Evolutionary conservation across 2,329 filamentous ascomycete species (phyloP).

Genomic region (Cryphonectria parasitica): DNA sequence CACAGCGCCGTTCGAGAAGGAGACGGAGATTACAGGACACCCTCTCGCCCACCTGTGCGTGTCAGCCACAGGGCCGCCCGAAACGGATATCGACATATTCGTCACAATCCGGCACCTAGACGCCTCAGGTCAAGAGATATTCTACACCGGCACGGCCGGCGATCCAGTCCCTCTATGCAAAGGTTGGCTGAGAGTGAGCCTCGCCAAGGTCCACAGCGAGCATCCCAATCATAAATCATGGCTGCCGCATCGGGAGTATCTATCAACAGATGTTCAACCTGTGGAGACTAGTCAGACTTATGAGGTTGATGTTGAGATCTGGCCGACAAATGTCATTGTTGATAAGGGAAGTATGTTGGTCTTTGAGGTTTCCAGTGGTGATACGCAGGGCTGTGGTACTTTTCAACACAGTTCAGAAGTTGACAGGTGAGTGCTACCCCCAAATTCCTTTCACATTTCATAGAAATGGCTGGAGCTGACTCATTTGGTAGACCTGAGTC

Average conservation of each 20-base stretch:
- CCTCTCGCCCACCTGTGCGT: conserved; percentile 67
- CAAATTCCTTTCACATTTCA: background rate
- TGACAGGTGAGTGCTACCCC: conserved; percentile 45
- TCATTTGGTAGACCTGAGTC: conserved; percentile 33
- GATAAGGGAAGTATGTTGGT: conserved; percentile 54
- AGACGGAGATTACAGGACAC: conserved; percentile 73
- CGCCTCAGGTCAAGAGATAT: conserved; percentile 58
- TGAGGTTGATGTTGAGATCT: conserved; percentile 64
- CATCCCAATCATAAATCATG: conserved; percentile 57
- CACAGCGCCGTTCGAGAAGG: conserved; percentile 59
- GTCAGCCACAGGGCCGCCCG: conserved; percentile 61
- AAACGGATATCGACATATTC: conserved; percentile 65
- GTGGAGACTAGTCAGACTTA: conserved; percentile 62
- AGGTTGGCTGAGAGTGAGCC: conserved; percentile 64
- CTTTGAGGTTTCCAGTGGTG: conserved; percentile 58
- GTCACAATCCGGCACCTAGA: conserved; percentile 64
- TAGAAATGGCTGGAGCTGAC: conserved; percentile 5
- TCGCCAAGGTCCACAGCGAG: conserved; percentile 56
- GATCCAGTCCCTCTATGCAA: conserved; percentile 66
- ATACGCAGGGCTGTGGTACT: conserved; percentile 63
- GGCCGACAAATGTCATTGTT: conserved; percentile 65
- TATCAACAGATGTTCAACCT: conserved; percentile 56
- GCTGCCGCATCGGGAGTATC: conserved; percentile 63
- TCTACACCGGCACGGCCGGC: conserved; percentile 68
- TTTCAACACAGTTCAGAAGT: conserved; percentile 56